phyloP scores from a whole-genome alignment of 805 yeast species.

The Brettanomyces nanus region DNA sequence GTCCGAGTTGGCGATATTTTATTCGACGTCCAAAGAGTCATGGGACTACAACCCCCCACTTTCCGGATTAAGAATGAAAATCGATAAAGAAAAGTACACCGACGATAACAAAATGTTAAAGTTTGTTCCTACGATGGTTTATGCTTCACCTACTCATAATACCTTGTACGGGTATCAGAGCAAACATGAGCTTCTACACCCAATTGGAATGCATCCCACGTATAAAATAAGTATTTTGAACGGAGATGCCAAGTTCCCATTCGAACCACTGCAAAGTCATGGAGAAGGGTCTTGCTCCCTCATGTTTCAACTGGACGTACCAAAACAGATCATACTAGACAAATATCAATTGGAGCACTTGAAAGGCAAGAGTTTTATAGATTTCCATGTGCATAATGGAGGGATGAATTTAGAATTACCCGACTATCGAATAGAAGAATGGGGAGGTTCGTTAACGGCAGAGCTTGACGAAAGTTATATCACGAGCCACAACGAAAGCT shows the following conservation, averaged over 20 bases:
- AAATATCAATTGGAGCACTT: conserved; percentile 17
- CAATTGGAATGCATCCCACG: conserved; percentile 21
- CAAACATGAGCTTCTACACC: conserved; percentile 11
- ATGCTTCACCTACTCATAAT: conserved; percentile 16
- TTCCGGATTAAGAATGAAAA: conserved; percentile 14
- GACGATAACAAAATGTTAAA: conserved; percentile 4
- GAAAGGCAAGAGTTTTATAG: conserved; percentile 3
- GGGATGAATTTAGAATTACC: conserved; percentile 26
- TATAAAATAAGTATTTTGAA: conserved; percentile 12
- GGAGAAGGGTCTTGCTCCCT: conserved; percentile 13
- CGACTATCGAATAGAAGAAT: conserved; percentile 16
- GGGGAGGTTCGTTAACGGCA: conserved; percentile 18
- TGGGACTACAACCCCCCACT: conserved; percentile 15
- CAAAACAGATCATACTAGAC: conserved; percentile 22
- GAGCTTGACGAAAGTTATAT: conserved; percentile 12
- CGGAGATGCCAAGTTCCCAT: conserved; percentile 1
- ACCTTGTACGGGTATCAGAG: conserved; percentile 9
- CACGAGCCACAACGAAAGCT: conserved; percentile 6
- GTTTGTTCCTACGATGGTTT: conserved; percentile 19
- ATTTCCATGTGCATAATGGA: conserved; percentile 12
- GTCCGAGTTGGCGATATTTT: conserved; percentile 18
- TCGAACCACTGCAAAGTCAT: conserved; percentile 5
- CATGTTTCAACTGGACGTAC: conserved; percentile 17
- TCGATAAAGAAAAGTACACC: neutral
- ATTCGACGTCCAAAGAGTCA: conserved; percentile 9